Conservation (phyloP, 495 filamentous ascomycete species). For the Aspergillus ostianus region DNA sequence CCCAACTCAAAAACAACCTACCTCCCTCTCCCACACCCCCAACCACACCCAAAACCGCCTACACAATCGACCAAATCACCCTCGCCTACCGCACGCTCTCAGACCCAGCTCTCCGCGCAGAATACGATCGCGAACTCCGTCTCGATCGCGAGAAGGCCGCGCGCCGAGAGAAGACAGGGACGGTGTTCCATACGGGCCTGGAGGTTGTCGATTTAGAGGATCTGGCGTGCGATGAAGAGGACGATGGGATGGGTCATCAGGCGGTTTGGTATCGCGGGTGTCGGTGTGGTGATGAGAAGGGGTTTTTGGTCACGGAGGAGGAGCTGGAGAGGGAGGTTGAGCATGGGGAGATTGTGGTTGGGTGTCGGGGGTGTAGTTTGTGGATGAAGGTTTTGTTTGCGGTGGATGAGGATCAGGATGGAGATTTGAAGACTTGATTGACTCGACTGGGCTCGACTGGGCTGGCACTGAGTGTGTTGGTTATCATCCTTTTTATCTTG, state of each 20-base stretch:
- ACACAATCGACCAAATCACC: slow-evolving; percentile 76
- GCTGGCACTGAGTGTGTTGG: too few relatives aligned
- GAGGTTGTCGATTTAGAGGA: slow-evolving; percentile 86
- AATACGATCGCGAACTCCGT: slow-evolving; percentile 63
- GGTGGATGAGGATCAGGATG: slow-evolving; percentile 43
- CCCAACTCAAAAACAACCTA: slow-evolving; percentile 5
- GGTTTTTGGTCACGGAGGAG: slow-evolving; percentile 65
- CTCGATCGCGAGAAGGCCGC: slow-evolving; percentile 30
- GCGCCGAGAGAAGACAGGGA: slow-evolving; percentile 27
- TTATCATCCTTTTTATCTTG: too few relatives aligned
- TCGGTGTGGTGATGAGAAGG: slow-evolving; percentile 75
- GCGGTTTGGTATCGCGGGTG: slow-evolving; percentile 65
- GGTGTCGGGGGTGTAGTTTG: slow-evolving; percentile 78
- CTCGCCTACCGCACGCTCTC: slow-evolving; percentile 71
- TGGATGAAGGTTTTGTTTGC: slow-evolving; percentile 76
- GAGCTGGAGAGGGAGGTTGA: slow-evolving; percentile 66
- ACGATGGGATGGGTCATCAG: slow-evolving; percentile 6
- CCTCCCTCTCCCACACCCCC: background rate
- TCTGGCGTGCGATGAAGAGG: slow-evolving; percentile 53
- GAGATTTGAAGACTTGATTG: slow-evolving; percentile 9
- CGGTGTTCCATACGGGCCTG: slow-evolving; percentile 62
- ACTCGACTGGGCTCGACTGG: background rate
- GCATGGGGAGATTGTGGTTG: slow-evolving; percentile 69
- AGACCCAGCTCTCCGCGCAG: slow-evolving; percentile 51
- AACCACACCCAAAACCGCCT: slow-evolving; percentile 17